These are phyloP conservation scores for Coffea eugenioides DNA, from an alignment of 257 asterid genomes.

Conservation along the genomic window DNA sequence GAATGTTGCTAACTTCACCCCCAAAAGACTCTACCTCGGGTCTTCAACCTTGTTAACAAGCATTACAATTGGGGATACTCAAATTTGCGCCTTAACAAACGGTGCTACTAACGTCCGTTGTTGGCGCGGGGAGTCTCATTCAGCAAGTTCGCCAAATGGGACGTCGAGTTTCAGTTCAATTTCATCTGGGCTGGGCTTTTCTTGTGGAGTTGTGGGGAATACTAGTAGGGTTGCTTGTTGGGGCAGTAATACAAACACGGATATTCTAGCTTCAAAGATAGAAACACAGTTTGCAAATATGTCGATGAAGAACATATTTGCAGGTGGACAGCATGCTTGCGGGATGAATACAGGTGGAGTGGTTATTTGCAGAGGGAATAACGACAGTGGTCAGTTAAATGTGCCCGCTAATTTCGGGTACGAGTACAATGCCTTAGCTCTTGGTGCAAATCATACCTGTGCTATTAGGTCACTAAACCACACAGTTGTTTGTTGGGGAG, in stretches of 20 bases:
- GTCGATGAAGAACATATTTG: conserved; percentile 52
- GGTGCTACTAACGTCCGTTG: conserved; percentile 37
- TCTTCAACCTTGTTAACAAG: conserved; percentile 36
- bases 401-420: conserved; percentile 38
- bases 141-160: conserved; percentile 18
- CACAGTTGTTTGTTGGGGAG: conserved; percentile 87
- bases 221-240: conserved; percentile 53
- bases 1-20: conserved; percentile 36
- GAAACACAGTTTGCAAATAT: conserved; percentile 42
- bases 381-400: conserved; percentile 50
- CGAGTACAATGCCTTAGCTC: conserved; percentile 48
- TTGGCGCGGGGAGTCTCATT: conserved; percentile 54
- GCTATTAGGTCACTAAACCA: conserved; percentile 50
- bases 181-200: conserved; percentile 66
- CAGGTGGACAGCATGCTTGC: conserved; percentile 70
- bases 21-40: conserved; percentile 54
- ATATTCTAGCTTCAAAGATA: conserved; percentile 26
- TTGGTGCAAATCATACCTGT: conserved; percentile 66
- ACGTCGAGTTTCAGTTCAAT: conserved; percentile 33
- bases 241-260: conserved; percentile 34
- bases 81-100: conserved; percentile 55
- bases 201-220: conserved; percentile 52
- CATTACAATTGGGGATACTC: conserved; percentile 57
- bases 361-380: conserved; percentile 61
- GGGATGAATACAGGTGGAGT: conserved; percentile 47